A percentile compares a stretch with the other conserved stretches of the same genome.
Conservation (phyloP, 495 filamentous ascomycete species). For the Tuber umbilicatum region DNA sequence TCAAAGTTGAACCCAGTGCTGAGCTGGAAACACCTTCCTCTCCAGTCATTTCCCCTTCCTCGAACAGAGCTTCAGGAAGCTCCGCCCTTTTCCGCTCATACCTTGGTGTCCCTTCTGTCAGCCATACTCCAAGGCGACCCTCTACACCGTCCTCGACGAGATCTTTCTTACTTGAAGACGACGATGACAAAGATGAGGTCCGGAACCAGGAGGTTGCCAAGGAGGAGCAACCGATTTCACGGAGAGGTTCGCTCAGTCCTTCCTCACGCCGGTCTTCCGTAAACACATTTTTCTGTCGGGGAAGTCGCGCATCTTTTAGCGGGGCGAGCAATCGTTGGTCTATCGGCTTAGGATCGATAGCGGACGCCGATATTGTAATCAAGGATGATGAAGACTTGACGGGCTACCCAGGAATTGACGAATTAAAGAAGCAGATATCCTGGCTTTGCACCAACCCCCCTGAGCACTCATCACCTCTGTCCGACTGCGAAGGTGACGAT, state of each 20-base stretch:
- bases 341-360: constrained; percentile 34
- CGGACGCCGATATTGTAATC: constrained; percentile 33
- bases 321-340: constrained; percentile 15
- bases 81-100: background rate
- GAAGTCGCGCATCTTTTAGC: constrained; percentile 20
- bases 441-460: constrained; percentile 35
- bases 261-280: constrained; percentile 34
- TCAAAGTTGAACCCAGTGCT: constrained; percentile 16
- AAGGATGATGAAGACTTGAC: constrained; percentile 33
- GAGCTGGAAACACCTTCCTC: constrained; percentile 8
- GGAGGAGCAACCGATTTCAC: constrained; percentile 16
- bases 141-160: constrained; percentile 14
- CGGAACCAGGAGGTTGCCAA: constrained; percentile 15
- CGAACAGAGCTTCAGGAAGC: constrained; percentile 11
- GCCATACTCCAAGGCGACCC: constrained; percentile 26
- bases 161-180: constrained; percentile 21
- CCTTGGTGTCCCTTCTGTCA: background rate
- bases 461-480: constrained; percentile 24
- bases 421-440: constrained; percentile 36
- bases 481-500: constrained; percentile 26
- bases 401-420: constrained; percentile 32
- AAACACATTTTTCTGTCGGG: constrained; percentile 37
- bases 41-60: constrained; percentile 10
- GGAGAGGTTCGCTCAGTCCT: constrained; percentile 18
- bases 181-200: constrained; percentile 11